Conservation (phyloP, 192 early-diverging fungal species). For the Backusella psychrophila region DNA sequence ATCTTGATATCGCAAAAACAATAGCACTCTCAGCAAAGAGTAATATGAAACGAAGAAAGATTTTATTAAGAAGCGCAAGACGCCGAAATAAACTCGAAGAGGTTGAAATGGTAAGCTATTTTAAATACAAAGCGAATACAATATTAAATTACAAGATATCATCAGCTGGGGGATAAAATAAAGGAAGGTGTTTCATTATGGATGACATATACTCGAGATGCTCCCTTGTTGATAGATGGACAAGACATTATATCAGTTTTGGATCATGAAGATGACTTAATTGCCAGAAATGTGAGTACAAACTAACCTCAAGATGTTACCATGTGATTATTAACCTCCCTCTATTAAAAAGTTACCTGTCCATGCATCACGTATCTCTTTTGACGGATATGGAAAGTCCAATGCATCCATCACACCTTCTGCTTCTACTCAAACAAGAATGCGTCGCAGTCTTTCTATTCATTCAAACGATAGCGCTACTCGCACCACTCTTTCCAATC, state of each 20-base stretch:
- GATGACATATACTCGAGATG: slow-evolving; percentile 5
- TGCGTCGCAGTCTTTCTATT: not conserved
- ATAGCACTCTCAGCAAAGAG: slow-evolving; percentile 20
- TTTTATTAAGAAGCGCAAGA: slow-evolving; percentile 10
- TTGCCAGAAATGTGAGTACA: slow-evolving; percentile 20
- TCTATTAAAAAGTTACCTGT: not conserved
- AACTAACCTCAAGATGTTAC: not conserved
- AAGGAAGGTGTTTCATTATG: slow-evolving; percentile 16
- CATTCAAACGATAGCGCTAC: not conserved
- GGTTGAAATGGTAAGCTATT: slow-evolving; percentile 21
- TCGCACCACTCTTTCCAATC: not conserved
- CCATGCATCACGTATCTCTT: slow-evolving; percentile 11
- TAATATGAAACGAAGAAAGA: slow-evolving; percentile 23
- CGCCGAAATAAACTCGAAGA: slow-evolving; percentile 9
- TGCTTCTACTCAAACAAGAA: not conserved
- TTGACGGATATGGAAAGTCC: not conserved
- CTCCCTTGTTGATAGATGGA: slow-evolving; percentile 18
- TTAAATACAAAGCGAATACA: not conserved
- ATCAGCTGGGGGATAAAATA: slow-evolving; percentile 21
- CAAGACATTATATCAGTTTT: slow-evolving; percentile 20
- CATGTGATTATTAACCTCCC: not conserved
- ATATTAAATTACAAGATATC: not conserved
- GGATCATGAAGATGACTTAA: slow-evolving; percentile 21
- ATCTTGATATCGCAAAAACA: slow-evolving; percentile 26
- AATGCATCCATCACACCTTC: not conserved